These are phyloP conservation scores for Triangularia setosa DNA, from an alignment of 2,329 filamentous ascomycete genomes.

Conservation along the genomic window DNA sequence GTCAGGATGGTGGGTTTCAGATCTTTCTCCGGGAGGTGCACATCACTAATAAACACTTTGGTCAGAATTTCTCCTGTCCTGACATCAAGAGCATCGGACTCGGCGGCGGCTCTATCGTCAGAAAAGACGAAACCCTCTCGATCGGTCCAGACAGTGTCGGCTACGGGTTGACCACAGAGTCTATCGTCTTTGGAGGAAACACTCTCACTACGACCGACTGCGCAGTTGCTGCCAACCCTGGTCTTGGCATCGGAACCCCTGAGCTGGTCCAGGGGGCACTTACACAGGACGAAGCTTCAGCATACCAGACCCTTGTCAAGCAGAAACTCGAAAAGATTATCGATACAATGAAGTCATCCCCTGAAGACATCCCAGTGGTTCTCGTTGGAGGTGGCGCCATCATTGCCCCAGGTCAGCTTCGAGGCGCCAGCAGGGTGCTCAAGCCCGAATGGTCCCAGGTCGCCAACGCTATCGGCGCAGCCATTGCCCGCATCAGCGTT, in stretches of 20 bases:
- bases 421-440: slow-evolving; percentile 53
- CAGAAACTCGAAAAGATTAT: slow-evolving; percentile 52
- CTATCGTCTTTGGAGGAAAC: slow-evolving; percentile 54
- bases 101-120: slow-evolving; percentile 55
- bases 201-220: slow-evolving; percentile 58
- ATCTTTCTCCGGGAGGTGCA: neutral
- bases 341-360: slow-evolving; percentile 61
- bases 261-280: slow-evolving; percentile 33
- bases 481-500: slow-evolving; percentile 56
- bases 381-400: slow-evolving; percentile 62
- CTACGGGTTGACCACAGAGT: slow-evolving; percentile 50
- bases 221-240: slow-evolving; percentile 35
- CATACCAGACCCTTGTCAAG: slow-evolving; percentile 41
- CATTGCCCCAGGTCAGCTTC: slow-evolving; percentile 51
- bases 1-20: slow-evolving; percentile 45
- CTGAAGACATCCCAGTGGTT: slow-evolving; percentile 55
- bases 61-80: slow-evolving; percentile 50
- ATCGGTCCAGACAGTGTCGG: slow-evolving; percentile 62
- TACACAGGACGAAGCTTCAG: slow-evolving; percentile 32
- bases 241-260: slow-evolving; percentile 40
- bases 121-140: slow-evolving; percentile 35
- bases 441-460: slow-evolving; percentile 56
- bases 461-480: slow-evolving; percentile 63
- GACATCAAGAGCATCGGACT: slow-evolving; percentile 58
- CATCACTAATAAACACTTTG: neutral